Base-by-base conservation (phyloP, 768 basidiomycete species). In the Amanita pallidorosea region DNA sequence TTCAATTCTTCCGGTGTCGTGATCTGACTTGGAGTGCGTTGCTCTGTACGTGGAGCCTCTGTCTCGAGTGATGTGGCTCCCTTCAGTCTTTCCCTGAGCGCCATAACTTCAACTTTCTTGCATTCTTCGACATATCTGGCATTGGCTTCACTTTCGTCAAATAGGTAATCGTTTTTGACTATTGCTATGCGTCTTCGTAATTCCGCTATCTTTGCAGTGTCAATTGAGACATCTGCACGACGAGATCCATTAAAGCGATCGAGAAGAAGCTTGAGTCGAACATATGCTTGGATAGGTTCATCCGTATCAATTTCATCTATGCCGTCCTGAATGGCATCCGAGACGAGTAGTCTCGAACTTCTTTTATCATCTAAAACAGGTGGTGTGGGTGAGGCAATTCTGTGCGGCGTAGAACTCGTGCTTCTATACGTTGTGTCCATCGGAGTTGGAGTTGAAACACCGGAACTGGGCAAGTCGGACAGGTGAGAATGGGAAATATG, bases 61-160 rank as follows among this genome's bases (percentile, higher is more conserved):
- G 33, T 5, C n/a, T 31, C 23, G 5, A 31, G 6, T 8, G 43
- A 5, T 6, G 15, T n/a, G 13, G 22, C 20, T 4, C 50, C 50
- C 27, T 33, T 8, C 7, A 76, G 61, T 49, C 65, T 66, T 25
- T 72, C 69, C 55, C 74, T 68, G 6, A 85, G 71, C 5, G 65
- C 60, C 11, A 57, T 54, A 18, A 66, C 61, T 25, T 81, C 73
- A 18, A 65, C 68, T 56, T 76, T 77, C 38, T 75, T 65, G 25
- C 77, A 75, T 59, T 82, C 77, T 15, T 66, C 63, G 25, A 63
- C 69, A 63, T 82, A 88, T 20, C 71, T 61, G 4, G 65, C 69
- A 57, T 84, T 73, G 1, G 86, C 87, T 54, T 85, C 82, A 49
- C 67, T 69, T 57, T 78, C 72, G 51, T 86, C 73, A 59, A 92